A percentile compares a stretch with the other conserved stretches of the same genome.
Conservation (phyloP, 2,329 filamentous ascomycete genomes). For the Pseudogymnoascus sp. region DNA sequence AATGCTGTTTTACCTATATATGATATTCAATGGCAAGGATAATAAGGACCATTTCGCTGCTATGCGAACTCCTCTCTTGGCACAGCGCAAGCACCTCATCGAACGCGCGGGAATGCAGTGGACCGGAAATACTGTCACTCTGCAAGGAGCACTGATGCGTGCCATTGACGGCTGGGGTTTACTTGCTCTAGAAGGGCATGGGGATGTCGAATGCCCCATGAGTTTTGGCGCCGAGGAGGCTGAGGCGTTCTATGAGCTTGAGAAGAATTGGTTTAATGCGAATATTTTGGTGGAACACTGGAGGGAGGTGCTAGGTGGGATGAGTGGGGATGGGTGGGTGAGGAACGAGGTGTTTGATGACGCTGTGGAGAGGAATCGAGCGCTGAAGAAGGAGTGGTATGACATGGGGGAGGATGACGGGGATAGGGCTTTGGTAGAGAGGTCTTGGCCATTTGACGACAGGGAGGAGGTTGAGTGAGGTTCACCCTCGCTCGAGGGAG, state of each 20-base stretch:
- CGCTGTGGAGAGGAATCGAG: slow-evolving; percentile 13
- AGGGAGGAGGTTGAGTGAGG: neutral
- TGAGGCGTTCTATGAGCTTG: slow-evolving; percentile 12
- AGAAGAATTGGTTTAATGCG: neutral
- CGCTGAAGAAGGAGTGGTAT: neutral
- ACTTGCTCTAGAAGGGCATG: slow-evolving; percentile 11
- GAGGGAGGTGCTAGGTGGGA: slow-evolving; percentile 19
- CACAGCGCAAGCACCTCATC: slow-evolving; percentile 24
- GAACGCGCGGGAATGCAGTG: slow-evolving; percentile 24
- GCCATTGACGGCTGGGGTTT: slow-evolving; percentile 21
- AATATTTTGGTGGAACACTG: slow-evolving; percentile 22
- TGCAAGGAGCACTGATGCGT: slow-evolving; percentile 25
- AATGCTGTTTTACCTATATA: slow-evolving; percentile 29
- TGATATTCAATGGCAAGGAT: slow-evolving; percentile 23
- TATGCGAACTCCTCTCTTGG: slow-evolving; percentile 19
- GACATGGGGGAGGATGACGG: neutral
- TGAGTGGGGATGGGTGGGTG: slow-evolving; percentile 27
- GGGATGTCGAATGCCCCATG: slow-evolving; percentile 3
- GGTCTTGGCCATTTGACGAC: neutral
- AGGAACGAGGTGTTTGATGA: slow-evolving; percentile 22
- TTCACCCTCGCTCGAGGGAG: neutral
- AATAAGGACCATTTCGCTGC: slow-evolving; percentile 25
- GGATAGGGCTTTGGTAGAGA: neutral
- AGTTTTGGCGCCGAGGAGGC: slow-evolving; percentile 10
- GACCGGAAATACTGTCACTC: slow-evolving; percentile 25